phyloP scores from a whole-genome alignment of 805 yeast genomes.

The Candida dajiaensis region DNA sequence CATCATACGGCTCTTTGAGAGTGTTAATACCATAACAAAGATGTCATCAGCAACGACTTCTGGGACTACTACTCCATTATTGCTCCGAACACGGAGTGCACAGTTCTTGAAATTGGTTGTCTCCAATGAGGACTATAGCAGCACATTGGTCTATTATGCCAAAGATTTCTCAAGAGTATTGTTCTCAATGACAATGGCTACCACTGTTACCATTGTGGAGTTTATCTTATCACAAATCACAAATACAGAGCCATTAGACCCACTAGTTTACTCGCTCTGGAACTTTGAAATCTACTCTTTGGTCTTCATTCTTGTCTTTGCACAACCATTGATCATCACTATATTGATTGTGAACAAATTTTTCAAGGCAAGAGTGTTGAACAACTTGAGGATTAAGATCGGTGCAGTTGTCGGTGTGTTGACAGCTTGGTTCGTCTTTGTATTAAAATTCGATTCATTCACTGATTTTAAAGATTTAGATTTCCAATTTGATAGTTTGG shows the following conservation, averaged over 20 bases:
- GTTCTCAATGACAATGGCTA: slow-evolving; percentile 16
- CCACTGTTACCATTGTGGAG: slow-evolving; percentile 17
- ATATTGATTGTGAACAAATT: slow-evolving; percentile 17
- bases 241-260: slow-evolving; percentile 1
- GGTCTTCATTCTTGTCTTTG: slow-evolving; percentile 10
- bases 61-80: slow-evolving; percentile 4
- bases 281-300: slow-evolving; percentile 4
- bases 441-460: slow-evolving; percentile 14
- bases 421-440: slow-evolving; percentile 15
- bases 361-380: slow-evolving; percentile 8
- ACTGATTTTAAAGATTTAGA: slow-evolving; percentile 16
- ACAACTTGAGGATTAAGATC: slow-evolving; percentile 7
- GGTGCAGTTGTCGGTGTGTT: slow-evolving; percentile 1
- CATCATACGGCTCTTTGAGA: slow-evolving; percentile 18
- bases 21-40: slow-evolving; percentile 5
- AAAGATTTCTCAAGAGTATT: slow-evolving; percentile 12
- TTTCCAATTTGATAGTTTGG: slow-evolving; percentile 6
- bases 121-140: slow-evolving; percentile 1
- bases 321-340: slow-evolving; percentile 16
- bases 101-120: slow-evolving; percentile 10
- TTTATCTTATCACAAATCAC: slow-evolving; percentile 20
- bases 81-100: slow-evolving; percentile 7
- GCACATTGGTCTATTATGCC: slow-evolving; percentile 1
- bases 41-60: background rate
- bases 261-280: slow-evolving; percentile 8